Conservation (phyloP, 73 alveolate species). For the Effrenium voratum region DNA sequence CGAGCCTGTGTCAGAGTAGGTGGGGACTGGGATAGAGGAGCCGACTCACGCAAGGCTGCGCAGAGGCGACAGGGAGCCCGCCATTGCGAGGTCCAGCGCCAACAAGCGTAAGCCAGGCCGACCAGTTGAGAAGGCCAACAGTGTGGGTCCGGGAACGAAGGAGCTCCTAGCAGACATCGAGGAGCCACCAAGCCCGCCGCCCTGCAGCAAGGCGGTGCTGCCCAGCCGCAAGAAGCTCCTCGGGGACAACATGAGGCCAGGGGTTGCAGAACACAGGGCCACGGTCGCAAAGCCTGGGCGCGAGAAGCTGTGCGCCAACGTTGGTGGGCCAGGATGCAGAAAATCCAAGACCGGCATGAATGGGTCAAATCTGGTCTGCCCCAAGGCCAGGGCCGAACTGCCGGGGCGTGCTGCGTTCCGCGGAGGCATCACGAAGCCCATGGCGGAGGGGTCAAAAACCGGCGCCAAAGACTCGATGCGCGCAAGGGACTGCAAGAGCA, state of each 20-base stretch:
- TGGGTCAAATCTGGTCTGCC: neutral
- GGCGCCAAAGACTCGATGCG: neutral
- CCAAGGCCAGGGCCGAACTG: neutral
- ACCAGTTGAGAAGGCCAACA: neutral
- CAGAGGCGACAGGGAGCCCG: neutral
- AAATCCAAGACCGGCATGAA: neutral
- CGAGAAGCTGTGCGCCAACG: neutral
- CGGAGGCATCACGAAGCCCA: neutral
- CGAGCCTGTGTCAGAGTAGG: neutral
- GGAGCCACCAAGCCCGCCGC: neutral
- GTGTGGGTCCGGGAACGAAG: neutral
- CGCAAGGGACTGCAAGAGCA: neutral
- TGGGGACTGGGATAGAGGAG: neutral
- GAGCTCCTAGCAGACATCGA: neutral
- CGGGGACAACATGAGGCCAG: neutral
- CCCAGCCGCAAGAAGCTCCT: neutral
- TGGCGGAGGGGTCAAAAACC: neutral
- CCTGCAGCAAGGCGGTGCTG: neutral
- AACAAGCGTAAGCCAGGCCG: neutral
- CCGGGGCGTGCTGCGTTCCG: neutral
- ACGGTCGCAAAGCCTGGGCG: neutral
- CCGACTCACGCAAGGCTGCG: neutral
- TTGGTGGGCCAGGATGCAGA: neutral
- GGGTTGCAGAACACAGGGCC: neutral
- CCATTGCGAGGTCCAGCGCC: neutral